Base-by-base conservation (phyloP, 2,329 filamentous ascomycete genomes). In the Apiospora saccharicola region DNA sequence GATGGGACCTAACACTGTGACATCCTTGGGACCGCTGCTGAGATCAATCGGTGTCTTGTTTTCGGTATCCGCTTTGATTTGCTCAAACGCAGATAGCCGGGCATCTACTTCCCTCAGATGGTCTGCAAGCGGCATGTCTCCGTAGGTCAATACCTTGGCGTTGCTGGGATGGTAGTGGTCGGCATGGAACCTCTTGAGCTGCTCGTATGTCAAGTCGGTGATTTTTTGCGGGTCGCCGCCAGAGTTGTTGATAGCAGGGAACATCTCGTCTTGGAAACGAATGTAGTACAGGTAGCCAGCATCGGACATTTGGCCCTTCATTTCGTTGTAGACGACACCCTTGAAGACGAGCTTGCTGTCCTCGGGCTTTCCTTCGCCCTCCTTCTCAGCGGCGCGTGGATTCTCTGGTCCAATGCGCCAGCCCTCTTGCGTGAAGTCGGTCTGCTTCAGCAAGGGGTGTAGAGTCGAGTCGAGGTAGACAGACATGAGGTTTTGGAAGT, bases 241-340 rank as follows among this genome's bases (percentile, higher is more conserved):
- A 1, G 96, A 98, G 84, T 99, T 98, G 84, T 99, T 93, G 81
- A 99, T 93, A 49, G 93, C 92, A 0, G 96, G 96, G 80, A 97
- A 96, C 71, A 99, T 94, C 80, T 96, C 93, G 78, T 98, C 95
- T 80, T 97, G 94, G 83, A 97, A 99, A 70, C 93, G 90, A 76
- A 98, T 97, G 82, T 98, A 98, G 85, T 94, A 99, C 0, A 98
- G 86, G 79, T 99, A 99, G 76, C 94, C 94, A 8, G 96, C 95
- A 81, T 99, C 96, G 2, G 96, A 98, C 92, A 98, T 97, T 80
- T 98, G 95, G 0, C 96, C 96, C 84, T 99, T 99, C 96, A 99
- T 99, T 85, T 99, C 96, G 79, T 99, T 99, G 85, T 98, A 98
- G 0, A 98, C 96, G 1, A 98, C 96, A 37, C 96, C 96, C 85